A percentile compares a stretch with the other conserved stretches of the same genome.
phyloP scores from a whole-genome alignment of 2,329 filamentous ascomycete genomes.

The Colletotrichum camelliae region DNA sequence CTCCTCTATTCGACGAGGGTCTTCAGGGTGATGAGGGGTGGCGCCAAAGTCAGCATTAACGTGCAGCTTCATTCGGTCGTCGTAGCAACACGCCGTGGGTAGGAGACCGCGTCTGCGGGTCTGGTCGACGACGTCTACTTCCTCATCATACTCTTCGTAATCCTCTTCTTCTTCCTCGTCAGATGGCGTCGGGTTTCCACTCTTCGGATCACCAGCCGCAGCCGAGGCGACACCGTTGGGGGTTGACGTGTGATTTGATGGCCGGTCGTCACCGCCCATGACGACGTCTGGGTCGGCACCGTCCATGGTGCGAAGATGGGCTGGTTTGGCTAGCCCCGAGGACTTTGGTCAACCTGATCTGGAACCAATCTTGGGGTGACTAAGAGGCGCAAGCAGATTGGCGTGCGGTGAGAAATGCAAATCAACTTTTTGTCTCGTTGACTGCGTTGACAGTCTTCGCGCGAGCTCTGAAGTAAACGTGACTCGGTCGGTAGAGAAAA shows the following conservation, averaged over 20 bases:
- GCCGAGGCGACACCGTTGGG: slow-evolving; percentile 36
- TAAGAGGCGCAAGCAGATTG: neutral
- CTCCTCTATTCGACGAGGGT: slow-evolving; percentile 88
- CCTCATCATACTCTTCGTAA: slow-evolving; percentile 29
- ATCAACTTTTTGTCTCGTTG: neutral
- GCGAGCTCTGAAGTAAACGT: neutral
- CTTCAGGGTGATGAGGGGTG: slow-evolving; percentile 88
- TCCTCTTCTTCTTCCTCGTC: slow-evolving; percentile 41
- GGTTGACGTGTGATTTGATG: slow-evolving; percentile 45
- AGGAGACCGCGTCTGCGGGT: slow-evolving; percentile 55
- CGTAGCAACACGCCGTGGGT: slow-evolving; percentile 84
- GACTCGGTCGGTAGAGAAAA: neutral
- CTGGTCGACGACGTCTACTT: slow-evolving; percentile 40
- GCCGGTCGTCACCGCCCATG: slow-evolving; percentile 50
- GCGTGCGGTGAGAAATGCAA: neutral
- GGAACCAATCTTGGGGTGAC: neutral
- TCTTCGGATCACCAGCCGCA: neutral
- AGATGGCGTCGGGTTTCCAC: slow-evolving; percentile 27
- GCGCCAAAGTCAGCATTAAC: slow-evolving; percentile 79
- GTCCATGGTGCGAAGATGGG: slow-evolving; percentile 1
- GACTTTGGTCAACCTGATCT: neutral
- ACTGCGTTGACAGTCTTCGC: neutral
- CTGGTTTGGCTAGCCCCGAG: neutral
- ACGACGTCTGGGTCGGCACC: slow-evolving; percentile 25
- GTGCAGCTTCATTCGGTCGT: slow-evolving; percentile 94